Percentiles rank a stretch among this genome's conserved stretches.
Conservation (phyloP, 1,284 basidiomycete genomes). For the Leccinum subspadiceum region DNA sequence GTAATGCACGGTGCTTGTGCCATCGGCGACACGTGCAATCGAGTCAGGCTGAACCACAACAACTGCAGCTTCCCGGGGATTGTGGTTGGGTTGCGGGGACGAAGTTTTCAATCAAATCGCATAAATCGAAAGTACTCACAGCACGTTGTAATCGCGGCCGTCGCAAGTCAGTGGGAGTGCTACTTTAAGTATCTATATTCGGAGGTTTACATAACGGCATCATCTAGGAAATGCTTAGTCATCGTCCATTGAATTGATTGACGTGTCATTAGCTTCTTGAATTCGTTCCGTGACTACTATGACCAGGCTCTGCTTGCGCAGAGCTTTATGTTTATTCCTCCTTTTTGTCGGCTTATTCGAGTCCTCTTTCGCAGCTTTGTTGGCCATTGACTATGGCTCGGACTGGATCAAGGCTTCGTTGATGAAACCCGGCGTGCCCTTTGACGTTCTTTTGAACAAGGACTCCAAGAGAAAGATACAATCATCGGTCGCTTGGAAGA, state of each 20-base stretch:
- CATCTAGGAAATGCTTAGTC: constrained; percentile 15
- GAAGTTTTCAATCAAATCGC: too few relatives aligned
- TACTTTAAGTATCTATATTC: too few relatives aligned
- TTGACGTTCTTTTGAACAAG: constrained; percentile 94
- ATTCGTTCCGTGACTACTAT: constrained; percentile 14
- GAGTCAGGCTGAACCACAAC: too few relatives aligned
- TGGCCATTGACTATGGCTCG: constrained; percentile 94
- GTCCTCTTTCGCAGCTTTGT: constrained; percentile 49
- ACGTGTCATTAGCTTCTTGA: constrained; percentile 14
- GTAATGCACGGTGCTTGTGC: too few relatives aligned
- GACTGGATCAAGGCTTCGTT: constrained; percentile 96
- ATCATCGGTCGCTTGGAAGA: constrained; percentile 85
- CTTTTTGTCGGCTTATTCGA: constrained; percentile 26
- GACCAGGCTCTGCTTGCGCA: constrained; percentile 28
- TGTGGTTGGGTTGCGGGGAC: too few relatives aligned
- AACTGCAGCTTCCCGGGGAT: too few relatives aligned
- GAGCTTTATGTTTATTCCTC: constrained; percentile 26
- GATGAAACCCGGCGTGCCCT: constrained; percentile 94
- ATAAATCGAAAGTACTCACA: too few relatives aligned
- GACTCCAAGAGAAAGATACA: constrained; percentile 97
- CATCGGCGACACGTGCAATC: too few relatives aligned
- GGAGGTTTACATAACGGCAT: too few relatives aligned
- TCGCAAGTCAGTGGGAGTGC: too few relatives aligned
- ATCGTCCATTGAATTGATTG: constrained; percentile 7
- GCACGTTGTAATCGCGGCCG: too few relatives aligned